phyloP scores from a whole-genome alignment of 768 basidiomycete genomes.

The Macrocybe gigantea region DNA sequence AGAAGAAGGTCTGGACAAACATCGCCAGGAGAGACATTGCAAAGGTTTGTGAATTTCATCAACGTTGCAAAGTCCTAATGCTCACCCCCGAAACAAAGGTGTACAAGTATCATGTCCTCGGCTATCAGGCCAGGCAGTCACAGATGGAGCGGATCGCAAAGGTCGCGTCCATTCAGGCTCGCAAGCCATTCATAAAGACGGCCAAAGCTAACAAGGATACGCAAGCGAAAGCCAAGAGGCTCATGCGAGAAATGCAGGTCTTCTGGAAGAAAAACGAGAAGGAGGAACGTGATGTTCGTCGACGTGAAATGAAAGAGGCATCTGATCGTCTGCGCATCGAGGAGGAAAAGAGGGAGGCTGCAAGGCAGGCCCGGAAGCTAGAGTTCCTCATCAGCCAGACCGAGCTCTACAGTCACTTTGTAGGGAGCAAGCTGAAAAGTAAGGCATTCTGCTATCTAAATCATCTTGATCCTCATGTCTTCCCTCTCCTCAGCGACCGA shows the following conservation, averaged over 20 bases:
- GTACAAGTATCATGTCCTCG: conserved; percentile 68
- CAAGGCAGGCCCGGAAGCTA: conserved; percentile 90
- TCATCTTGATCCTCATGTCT: too few species aligned
- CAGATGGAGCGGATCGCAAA: conserved; percentile 76
- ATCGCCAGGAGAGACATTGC: conserved; percentile 82
- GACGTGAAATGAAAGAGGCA: conserved; percentile 93
- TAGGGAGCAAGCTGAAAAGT: conserved; percentile 95
- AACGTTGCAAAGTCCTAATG: not conserved
- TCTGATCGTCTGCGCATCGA: conserved; percentile 81
- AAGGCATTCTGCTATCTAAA: conserved; percentile 17
- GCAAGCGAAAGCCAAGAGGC: conserved; percentile 77
- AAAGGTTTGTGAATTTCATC: conserved; percentile 55
- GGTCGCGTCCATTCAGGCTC: conserved; percentile 70
- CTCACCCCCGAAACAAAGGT: conserved; percentile 41
- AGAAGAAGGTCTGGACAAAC: conserved; percentile 86
- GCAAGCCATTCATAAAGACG: conserved; percentile 67
- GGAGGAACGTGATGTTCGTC: conserved; percentile 88
- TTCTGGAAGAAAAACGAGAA: conserved; percentile 99
- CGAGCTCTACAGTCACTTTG: conserved; percentile 98
- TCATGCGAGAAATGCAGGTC: conserved; percentile 94
- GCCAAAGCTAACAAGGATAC: conserved; percentile 77
- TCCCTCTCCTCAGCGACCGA: conserved; percentile 55
- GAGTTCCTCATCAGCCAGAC: conserved; percentile 99
- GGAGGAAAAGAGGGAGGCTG: conserved; percentile 90
- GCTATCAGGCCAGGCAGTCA: conserved; percentile 58